Evolutionary conservation across 306 rosid genomes (phyloP).

Genomic region (Albizia julibrissin): DNA sequence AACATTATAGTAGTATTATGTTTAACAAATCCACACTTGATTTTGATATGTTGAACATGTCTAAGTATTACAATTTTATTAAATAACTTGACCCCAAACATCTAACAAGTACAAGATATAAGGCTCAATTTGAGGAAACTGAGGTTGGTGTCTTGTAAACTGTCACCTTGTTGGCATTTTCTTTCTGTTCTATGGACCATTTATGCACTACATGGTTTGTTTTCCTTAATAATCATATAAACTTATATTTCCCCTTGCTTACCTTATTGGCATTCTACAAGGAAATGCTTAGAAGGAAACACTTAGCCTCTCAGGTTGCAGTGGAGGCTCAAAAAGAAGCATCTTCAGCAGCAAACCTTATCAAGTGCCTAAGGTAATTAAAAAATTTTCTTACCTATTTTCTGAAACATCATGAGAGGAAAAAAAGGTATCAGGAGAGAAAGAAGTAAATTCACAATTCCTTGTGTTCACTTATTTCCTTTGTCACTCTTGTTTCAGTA

Average conservation of each 20-base stretch:
- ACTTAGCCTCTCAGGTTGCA: slow-evolving; percentile 71
- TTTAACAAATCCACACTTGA: background rate
- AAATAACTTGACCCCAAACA: background rate
- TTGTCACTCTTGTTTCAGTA: slow-evolving; percentile 43
- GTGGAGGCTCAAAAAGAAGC: slow-evolving; percentile 93
- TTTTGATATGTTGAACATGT: background rate
- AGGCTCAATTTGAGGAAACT: background rate
- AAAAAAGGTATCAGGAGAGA: background rate
- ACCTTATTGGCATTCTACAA: slow-evolving; percentile 40
- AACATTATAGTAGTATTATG: background rate
- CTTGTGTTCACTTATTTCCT: background rate
- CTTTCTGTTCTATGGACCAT: background rate
- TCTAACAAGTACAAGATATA: background rate
- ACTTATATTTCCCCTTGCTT: slow-evolving; percentile 14
- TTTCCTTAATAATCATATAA: background rate
- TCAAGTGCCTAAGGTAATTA: slow-evolving; percentile 75
- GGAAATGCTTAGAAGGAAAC: slow-evolving; percentile 85
- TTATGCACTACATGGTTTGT: background rate
- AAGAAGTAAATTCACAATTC: slow-evolving; percentile 36
- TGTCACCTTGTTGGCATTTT: background rate
- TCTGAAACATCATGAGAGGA: background rate
- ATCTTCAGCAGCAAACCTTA: slow-evolving; percentile 63
- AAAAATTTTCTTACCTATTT: slow-evolving; percentile 3
- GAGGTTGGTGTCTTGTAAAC: background rate
- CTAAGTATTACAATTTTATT: background rate